Evolutionary conservation across 2,329 filamentous ascomycete genomes (phyloP).

Genomic region (Lomentospora prolificans): DNA sequence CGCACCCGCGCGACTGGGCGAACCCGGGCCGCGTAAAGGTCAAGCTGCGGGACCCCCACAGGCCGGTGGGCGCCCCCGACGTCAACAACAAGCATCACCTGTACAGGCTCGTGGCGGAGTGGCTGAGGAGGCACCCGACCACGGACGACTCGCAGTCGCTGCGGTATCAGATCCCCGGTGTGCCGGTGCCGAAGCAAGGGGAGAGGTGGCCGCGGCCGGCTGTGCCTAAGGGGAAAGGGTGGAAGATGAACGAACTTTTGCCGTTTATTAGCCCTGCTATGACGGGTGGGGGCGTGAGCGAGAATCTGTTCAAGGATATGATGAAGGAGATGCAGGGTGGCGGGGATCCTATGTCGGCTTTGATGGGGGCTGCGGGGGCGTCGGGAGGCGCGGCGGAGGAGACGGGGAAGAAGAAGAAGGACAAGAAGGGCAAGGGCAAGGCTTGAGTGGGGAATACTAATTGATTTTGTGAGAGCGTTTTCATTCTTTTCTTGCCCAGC

Average conservation of each 20-base stretch:
- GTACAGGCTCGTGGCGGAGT: constrained; percentile 67
- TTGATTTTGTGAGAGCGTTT: not conserved
- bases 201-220: constrained; percentile 63
- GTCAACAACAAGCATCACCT: constrained; percentile 79
- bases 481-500: too few relatives aligned
- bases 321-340: constrained; percentile 77
- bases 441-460: constrained; percentile 14
- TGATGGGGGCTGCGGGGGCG: constrained; percentile 27
- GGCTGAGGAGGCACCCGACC: constrained; percentile 70
- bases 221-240: constrained; percentile 74
- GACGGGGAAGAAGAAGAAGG: constrained; percentile 34
- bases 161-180: constrained; percentile 61
- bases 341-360: constrained; percentile 34
- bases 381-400: constrained; percentile 15
- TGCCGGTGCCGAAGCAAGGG: constrained; percentile 50
- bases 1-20: constrained; percentile 93
- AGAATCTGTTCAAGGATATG: constrained; percentile 93
- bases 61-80: constrained; percentile 26
- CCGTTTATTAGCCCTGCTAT: constrained; percentile 83
- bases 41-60: constrained; percentile 40
- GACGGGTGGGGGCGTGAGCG: constrained; percentile 84
- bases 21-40: constrained; percentile 89
- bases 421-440: constrained; percentile 39
- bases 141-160: constrained; percentile 58
- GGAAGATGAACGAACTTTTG: constrained; percentile 78